Conservation (phyloP, 1,284 basidiomycete species). For the Agroathelia rolfsii region DNA sequence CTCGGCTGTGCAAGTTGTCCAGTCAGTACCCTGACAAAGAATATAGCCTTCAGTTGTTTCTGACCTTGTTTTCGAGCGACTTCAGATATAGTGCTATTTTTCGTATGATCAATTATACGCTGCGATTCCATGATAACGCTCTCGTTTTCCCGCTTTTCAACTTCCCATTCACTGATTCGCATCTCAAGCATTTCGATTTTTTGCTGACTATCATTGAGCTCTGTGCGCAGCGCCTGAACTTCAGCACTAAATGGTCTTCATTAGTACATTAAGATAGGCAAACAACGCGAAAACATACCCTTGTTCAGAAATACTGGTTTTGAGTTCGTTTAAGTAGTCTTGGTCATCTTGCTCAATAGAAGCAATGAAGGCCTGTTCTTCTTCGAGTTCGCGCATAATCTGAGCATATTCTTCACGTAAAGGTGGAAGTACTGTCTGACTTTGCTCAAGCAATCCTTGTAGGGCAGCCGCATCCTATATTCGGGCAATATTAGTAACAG, state of each 20-base stretch:
- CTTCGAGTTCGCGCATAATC: conserved; percentile 61
- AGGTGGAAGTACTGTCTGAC: conserved; percentile 51
- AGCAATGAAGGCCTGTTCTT: conserved; percentile 65
- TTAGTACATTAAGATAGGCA: conserved; percentile 8
- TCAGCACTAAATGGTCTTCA: conserved; percentile 41
- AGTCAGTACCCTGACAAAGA: no score
- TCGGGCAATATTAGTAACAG: conserved; percentile 16
- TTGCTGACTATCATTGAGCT: conserved; percentile 57
- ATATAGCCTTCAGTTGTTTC: conserved; percentile 6
- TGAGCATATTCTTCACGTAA: conserved; percentile 64
- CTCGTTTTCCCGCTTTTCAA: conserved; percentile 47
- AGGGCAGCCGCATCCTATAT: conserved; percentile 64
- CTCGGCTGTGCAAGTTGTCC: conserved; percentile 74
- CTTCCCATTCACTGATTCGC: conserved; percentile 47
- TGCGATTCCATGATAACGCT: conserved; percentile 55
- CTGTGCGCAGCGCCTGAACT: conserved; percentile 59
- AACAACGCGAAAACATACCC: conserved; percentile 36
- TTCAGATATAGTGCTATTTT: conserved; percentile 68
- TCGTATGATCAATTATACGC: conserved; percentile 57
- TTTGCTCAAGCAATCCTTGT: conserved; percentile 47
- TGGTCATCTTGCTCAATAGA: conserved; percentile 84
- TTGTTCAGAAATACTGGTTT: conserved; percentile 80
- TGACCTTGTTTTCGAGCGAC: no score
- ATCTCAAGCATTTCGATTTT: conserved; percentile 64
- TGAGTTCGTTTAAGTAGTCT: conserved; percentile 73